Evolutionary conservation across 2,329 filamentous ascomycete genomes (phyloP).

Genomic region (Fusarium pseudoanthophilum): DNA sequence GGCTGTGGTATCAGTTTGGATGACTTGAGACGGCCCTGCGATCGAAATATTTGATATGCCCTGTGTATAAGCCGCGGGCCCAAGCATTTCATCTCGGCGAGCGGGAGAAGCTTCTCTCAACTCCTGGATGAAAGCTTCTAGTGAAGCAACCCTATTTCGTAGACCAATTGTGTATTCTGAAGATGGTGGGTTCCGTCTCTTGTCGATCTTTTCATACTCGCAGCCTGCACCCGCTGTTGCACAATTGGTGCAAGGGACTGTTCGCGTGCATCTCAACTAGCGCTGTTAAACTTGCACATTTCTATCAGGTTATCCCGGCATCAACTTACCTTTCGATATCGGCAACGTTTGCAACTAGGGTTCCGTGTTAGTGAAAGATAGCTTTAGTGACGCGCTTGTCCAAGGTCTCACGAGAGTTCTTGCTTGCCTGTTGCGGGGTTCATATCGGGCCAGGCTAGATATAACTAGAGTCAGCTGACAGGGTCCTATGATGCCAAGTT

Average conservation of each 20-base stretch:
- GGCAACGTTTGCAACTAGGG: conserved; percentile 3
- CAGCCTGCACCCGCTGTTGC: background rate
- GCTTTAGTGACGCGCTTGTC: background rate
- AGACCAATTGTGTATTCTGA: background rate
- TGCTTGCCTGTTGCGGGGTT: background rate
- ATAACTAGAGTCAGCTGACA: rapidly evolving
- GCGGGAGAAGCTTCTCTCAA: background rate
- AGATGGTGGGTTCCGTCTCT: background rate
- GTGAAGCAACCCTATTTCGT: background rate
- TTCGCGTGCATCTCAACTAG: conserved; percentile 7
- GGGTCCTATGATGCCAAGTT: background rate
- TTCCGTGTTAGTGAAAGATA: background rate
- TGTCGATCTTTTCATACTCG: conserved; percentile 1
- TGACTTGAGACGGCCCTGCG: background rate
- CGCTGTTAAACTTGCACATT: background rate
- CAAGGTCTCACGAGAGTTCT: background rate
- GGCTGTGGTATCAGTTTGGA: background rate
- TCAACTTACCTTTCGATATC: background rate
- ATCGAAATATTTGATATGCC: background rate
- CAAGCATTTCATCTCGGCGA: background rate
- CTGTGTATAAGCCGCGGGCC: background rate
- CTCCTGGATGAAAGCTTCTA: background rate
- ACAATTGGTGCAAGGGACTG: background rate
- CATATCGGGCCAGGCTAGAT: background rate
- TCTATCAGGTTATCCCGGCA: rapidly evolving